Evolutionary conservation across 2,329 filamentous ascomycete species (phyloP), one percentile per base, ranked within the genome.

Genomic region (Nemania diffusa): DNA sequence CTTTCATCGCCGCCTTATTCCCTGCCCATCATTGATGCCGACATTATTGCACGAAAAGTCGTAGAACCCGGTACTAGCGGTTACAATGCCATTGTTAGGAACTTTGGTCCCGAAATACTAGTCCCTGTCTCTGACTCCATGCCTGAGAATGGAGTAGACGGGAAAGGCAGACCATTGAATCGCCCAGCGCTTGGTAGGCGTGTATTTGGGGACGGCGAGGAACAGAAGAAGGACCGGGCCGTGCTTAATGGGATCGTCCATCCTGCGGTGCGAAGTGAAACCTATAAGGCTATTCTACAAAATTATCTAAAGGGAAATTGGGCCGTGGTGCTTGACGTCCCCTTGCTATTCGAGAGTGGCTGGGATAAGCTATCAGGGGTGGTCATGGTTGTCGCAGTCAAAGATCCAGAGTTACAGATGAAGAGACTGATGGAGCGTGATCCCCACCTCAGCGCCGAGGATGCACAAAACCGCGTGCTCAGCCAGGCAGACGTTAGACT

Each of bases 301-400:
- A 88, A 88, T 73, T 97, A 97, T 76, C 62, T 96, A 15, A 81
- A 81, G 1, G 95, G 96, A 0, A 79, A 89, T 76, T 96, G 95
- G 93, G 94, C 94, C 0, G 93, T 97, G 3, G 91, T 99, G 40
- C 84, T 98, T 17, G 96, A 99, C 77, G 90, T 99, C 8, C 96
- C 96, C 58, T 83, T 99, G 61, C 85, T 99, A 48, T 97, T 97
- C 74, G 96, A 99, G 84, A 91, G 89, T 73, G 89, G 90, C 2
- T 90, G 97, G 80, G 96, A 99, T 79, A 83, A 89, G 46, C 88
- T 97, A 72, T 97, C 94, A 76, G 94, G 94, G 3, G 90, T 89
- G 0, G 91, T 97, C 17, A 81, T 97, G 67, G 94, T 99, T 0
- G 95, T 98, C 1, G 94, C 91, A 0, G 94, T 98, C 22, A 84